Evolutionary conservation across 78 protist genomes (phyloP).

Genomic region (Acrasis kona): DNA sequence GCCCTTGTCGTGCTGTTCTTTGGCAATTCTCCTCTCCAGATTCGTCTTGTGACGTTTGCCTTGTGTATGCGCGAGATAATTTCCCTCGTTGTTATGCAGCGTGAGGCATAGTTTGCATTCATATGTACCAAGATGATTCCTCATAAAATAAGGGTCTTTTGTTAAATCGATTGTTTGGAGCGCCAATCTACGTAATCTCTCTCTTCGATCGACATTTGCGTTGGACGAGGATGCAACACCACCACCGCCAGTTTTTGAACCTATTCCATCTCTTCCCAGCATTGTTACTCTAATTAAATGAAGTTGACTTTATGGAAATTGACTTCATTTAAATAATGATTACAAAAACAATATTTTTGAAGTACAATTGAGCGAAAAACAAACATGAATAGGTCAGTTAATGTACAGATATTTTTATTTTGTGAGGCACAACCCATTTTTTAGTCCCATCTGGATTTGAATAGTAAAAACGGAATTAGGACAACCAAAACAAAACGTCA

Average conservation of each 20-base stretch:
- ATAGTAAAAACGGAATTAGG: too few species aligned
- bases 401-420: too few species aligned
- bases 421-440: too few species aligned
- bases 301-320: too few species aligned
- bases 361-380: too few species aligned
- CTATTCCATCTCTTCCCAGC: too few species aligned
- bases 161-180: constrained; percentile 78
- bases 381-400: too few species aligned
- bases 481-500: too few species aligned
- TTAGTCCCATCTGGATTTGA: too few species aligned
- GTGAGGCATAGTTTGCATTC: constrained; percentile 98
- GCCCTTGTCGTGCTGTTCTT: not conserved
- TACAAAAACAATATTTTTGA: too few species aligned
- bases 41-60: constrained; percentile 91
- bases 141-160: constrained; percentile 62
- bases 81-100: constrained; percentile 91
- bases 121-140: constrained; percentile 84
- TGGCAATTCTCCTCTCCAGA: constrained; percentile 57
- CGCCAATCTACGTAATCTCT: constrained; percentile 79
- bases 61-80: constrained; percentile 89
- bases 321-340: too few species aligned
- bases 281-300: too few species aligned
- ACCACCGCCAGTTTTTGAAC: constrained; percentile 41
- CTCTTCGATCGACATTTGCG: constrained; percentile 67
- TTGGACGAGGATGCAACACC: constrained; percentile 17